Evolutionary conservation across 768 basidiomycete genomes (phyloP).

Genomic region (Crucibulum laeve): DNA sequence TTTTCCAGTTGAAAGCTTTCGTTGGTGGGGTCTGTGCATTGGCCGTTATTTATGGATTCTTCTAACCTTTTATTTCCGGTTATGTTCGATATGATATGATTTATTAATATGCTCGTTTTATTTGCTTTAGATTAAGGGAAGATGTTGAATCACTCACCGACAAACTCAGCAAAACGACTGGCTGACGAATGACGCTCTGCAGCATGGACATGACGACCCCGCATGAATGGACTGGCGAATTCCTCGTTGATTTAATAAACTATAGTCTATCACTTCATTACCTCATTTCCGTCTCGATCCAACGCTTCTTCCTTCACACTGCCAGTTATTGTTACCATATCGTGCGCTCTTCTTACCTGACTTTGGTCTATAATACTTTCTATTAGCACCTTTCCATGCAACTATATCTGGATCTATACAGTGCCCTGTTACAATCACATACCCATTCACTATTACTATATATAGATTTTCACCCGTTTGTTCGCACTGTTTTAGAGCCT

Average conservation of each 20-base stretch:
- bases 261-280: background rate
- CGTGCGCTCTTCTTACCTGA: background rate
- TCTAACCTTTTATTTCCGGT: constrained; percentile 25
- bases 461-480: no score
- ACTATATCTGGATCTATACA: constrained; percentile 3
- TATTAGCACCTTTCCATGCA: background rate
- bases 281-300: background rate
- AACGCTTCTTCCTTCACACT: background rate
- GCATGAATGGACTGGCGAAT: background rate
- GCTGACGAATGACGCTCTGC: constrained; percentile 1
- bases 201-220: background rate
- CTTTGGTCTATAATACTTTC: background rate
- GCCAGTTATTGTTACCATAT: background rate
- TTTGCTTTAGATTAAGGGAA: constrained; percentile 57
- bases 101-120: constrained; percentile 25
- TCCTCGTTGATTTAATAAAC: background rate
- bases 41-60: constrained; percentile 51
- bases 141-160: constrained; percentile 51
- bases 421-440: background rate
- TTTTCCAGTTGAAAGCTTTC: constrained; percentile 57
- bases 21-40: constrained; percentile 46
- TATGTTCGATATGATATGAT: constrained; percentile 19
- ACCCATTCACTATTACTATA: no score
- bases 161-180: constrained; percentile 26
- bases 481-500: no score